A percentile compares a stretch with the other conserved stretches of the same genome.
Evolutionary conservation across 2,329 filamentous ascomycete genomes (phyloP).

Genomic region (Raffaelea deltoideospora): DNA sequence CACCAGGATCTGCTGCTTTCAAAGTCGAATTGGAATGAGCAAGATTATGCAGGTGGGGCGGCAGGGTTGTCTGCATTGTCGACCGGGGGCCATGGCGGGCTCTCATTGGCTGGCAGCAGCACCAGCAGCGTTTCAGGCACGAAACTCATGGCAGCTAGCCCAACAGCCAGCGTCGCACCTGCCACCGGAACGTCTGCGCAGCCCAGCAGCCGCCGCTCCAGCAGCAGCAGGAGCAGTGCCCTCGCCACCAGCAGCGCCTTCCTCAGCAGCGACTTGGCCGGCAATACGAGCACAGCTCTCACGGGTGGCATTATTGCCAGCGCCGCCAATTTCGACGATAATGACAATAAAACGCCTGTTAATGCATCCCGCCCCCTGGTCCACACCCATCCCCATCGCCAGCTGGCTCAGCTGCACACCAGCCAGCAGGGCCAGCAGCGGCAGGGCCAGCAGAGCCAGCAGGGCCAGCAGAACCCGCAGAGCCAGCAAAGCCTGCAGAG

Average conservation of each 20-base stretch:
- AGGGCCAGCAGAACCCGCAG: no score
- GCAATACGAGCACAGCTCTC: constrained; percentile 1
- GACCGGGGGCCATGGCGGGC: constrained; percentile 16
- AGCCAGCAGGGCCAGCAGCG: no score
- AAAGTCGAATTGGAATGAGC: no score
- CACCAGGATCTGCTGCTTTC: no score
- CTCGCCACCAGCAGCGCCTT: constrained; percentile 1
- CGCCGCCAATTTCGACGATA: no score
- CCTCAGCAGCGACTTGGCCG: constrained; percentile 2
- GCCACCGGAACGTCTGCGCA: background rate
- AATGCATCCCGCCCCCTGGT: no score
- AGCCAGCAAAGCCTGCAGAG: no score
- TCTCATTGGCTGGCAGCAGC: constrained; percentile 21
- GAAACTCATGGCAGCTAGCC: constrained; percentile 21
- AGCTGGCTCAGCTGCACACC: no score
- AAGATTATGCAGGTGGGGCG: background rate
- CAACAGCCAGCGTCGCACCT: constrained; percentile 4
- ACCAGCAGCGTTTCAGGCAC: constrained; percentile 29
- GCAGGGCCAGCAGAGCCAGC: no score
- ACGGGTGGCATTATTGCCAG: no score
- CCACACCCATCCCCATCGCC: no score
- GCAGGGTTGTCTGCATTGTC: constrained; percentile 16
- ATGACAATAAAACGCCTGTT: no score
- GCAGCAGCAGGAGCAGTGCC: constrained; percentile 6
- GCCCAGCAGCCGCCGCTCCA: constrained; percentile 3